A percentile compares a stretch with the other conserved stretches of the same genome.
Conservation (phyloP, 139 green algal genomes). For the Chara braunii region DNA sequence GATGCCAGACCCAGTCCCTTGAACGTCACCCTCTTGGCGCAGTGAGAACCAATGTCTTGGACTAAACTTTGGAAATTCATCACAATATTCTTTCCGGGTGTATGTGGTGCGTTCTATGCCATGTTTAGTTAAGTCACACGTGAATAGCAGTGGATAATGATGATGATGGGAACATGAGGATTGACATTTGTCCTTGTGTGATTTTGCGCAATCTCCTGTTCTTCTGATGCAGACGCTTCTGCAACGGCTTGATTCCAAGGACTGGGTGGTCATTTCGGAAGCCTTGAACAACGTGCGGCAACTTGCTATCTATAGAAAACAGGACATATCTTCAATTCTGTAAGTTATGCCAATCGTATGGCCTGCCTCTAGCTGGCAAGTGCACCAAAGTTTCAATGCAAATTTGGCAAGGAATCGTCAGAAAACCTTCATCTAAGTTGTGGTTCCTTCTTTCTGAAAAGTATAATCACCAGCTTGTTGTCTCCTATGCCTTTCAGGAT, state of each 20-base stretch:
- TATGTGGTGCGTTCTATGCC: no score
- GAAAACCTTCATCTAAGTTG: background rate
- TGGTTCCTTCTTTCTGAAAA: background rate
- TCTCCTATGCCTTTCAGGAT: no score
- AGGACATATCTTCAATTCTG: background rate
- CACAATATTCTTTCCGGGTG: no score
- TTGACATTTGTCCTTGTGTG: no score
- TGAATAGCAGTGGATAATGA: no score
- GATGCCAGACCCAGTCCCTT: no score
- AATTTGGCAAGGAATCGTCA: background rate
- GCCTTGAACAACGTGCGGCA: slow-evolving; percentile 31
- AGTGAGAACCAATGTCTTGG: no score
- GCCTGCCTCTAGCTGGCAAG: background rate
- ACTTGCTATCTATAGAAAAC: slow-evolving; percentile 4
- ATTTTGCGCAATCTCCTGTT: no score
- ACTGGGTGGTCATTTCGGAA: slow-evolving; percentile 16
- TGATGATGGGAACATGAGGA: no score
- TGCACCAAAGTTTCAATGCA: background rate
- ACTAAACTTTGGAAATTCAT: no score
- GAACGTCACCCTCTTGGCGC: no score
- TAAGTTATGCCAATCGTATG: background rate
- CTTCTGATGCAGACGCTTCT: slow-evolving; percentile 11
- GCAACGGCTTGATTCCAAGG: slow-evolving; percentile 17
- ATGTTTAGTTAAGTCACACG: no score
- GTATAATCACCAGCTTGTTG: background rate